phyloP scores from a whole-genome alignment of 495 filamentous ascomycete genomes.

The Elasticomyces elasticus region DNA sequence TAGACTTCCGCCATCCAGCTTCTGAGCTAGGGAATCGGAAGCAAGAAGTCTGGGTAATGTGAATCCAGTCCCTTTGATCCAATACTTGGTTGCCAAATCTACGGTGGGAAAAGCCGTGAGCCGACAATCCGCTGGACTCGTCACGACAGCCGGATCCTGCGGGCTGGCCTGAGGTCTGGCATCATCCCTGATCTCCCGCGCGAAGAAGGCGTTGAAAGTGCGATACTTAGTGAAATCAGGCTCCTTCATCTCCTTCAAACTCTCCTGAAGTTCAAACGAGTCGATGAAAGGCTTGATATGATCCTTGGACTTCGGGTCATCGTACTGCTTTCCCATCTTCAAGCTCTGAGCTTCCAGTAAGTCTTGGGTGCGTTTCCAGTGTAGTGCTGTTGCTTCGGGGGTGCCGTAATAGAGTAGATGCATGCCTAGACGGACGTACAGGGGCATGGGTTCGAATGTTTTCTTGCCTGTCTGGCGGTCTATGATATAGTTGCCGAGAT shows the following conservation, averaged over 20 bases:
- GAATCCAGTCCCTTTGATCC: slow-evolving; percentile 27
- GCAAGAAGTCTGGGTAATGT: slow-evolving; percentile 22
- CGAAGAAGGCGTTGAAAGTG: slow-evolving; percentile 26
- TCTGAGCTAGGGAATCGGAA: slow-evolving; percentile 8
- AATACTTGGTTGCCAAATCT: slow-evolving; percentile 26
- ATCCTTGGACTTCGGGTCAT: slow-evolving; percentile 28
- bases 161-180: slow-evolving; percentile 19
- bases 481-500: slow-evolving; percentile 39
- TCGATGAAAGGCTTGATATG: slow-evolving; percentile 38
- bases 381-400: slow-evolving; percentile 33
- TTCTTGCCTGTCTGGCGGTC: slow-evolving; percentile 33
- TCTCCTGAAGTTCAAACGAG: slow-evolving; percentile 28
- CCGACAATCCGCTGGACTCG: slow-evolving; percentile 23
- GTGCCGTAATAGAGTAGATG: slow-evolving; percentile 37
- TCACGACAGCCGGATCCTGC: slow-evolving; percentile 10
- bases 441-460: slow-evolving; percentile 36
- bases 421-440: slow-evolving; percentile 40
- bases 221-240: slow-evolving; percentile 30
- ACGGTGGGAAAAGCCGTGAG: slow-evolving; percentile 22
- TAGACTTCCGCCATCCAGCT: slow-evolving; percentile 20
- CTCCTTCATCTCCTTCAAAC: slow-evolving; percentile 29
- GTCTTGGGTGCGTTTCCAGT: slow-evolving; percentile 30
- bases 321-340: slow-evolving; percentile 39
- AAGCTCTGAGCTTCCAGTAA: slow-evolving; percentile 31
- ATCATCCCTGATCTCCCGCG: slow-evolving; percentile 20